These are phyloP conservation scores for Gryganskiella cystojenkinii DNA, from an alignment of 192 early-diverging fungal genomes.

Conservation along the genomic window DNA sequence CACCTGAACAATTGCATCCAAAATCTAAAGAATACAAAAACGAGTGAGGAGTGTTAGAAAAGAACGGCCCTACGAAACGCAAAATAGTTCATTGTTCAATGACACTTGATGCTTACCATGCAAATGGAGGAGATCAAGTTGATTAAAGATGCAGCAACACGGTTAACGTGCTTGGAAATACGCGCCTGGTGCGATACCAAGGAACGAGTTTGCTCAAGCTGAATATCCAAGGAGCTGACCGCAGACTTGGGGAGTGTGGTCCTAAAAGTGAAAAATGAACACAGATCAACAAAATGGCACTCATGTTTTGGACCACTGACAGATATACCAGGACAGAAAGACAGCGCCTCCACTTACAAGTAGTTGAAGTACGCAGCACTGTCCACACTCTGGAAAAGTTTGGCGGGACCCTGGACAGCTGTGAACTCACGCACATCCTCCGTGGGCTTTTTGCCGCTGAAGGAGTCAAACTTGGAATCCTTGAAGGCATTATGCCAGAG, in stretches of 20 bases:
- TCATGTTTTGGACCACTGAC: background rate
- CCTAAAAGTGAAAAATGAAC: slow-evolving; percentile 3
- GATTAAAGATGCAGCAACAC: slow-evolving; percentile 48
- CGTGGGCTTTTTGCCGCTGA: slow-evolving; percentile 27
- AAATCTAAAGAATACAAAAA: slow-evolving; percentile 17
- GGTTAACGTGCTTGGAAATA: slow-evolving; percentile 36
- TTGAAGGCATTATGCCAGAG: slow-evolving; percentile 65
- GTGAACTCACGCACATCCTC: slow-evolving; percentile 50
- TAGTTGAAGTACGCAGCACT: slow-evolving; percentile 61
- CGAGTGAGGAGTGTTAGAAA: background rate
- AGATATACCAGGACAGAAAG: background rate
- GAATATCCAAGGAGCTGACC: slow-evolving; percentile 43
- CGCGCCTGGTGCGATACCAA: slow-evolving; percentile 44
- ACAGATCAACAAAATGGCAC: background rate
- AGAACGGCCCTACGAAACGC: background rate
- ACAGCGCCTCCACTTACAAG: slow-evolving; percentile 34
- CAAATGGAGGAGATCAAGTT: slow-evolving; percentile 34
- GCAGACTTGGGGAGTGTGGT: slow-evolving; percentile 47
- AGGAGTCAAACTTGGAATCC: slow-evolving; percentile 49
- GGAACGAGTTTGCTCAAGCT: slow-evolving; percentile 47
- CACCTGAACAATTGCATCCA: slow-evolving; percentile 38
- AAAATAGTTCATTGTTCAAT: background rate
- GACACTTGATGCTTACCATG: slow-evolving; percentile 18
- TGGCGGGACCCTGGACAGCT: slow-evolving; percentile 54
- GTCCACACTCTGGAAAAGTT: slow-evolving; percentile 59